Evolutionary conservation across 306 rosid species (phyloP), one percentile per base, ranked within the genome.

Genomic region (Leucaena leucocephala): DNA sequence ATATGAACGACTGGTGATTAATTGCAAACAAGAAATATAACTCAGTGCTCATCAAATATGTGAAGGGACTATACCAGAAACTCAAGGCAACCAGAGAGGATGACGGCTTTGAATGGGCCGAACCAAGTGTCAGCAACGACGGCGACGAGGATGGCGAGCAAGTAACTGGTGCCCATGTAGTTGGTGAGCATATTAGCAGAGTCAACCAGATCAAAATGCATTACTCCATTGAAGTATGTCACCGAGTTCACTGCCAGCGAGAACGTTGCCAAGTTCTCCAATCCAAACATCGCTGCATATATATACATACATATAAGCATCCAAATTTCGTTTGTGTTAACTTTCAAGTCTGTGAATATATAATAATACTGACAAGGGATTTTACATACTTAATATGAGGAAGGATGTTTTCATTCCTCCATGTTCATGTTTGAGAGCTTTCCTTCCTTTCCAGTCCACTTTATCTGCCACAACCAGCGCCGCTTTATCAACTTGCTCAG

Each of bases 361-460:
- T 43, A 43, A 9, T 8, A 42, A 13, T 36, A 65, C 44, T 65
- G 27, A 36, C 22, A 35, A 35, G 22, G n/a, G 49, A 40, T 58
- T 58, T 8, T 58, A 10, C 15, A 2, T 68, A 91, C 98, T 90
- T 75, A 92, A 84, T 80, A 91, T 78, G 84, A 90, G 82, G 36
- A 84, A 17, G 71, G 92, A 64, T 67, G 87, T 77, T 84, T 13
- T 81, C 68, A 72, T 57, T 46, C 97, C 98, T 10, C 98, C 98
- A 86, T 95, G 96, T 71, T 85, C 81, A 77, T 86, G n/a, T 66
- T 83, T 95, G 39, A 84, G 49, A 81, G 92, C 98, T 14, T 71
- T 39, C 76, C 93, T 95, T 90, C 97, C 97, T 83, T 90, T 92
- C 98, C 98, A 95, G 63, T 95, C 98, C 80, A 91, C 94, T 84